Evolutionary conservation across 2,329 filamentous ascomycete genomes (phyloP).

Genomic region (Knufia fluminis): DNA sequence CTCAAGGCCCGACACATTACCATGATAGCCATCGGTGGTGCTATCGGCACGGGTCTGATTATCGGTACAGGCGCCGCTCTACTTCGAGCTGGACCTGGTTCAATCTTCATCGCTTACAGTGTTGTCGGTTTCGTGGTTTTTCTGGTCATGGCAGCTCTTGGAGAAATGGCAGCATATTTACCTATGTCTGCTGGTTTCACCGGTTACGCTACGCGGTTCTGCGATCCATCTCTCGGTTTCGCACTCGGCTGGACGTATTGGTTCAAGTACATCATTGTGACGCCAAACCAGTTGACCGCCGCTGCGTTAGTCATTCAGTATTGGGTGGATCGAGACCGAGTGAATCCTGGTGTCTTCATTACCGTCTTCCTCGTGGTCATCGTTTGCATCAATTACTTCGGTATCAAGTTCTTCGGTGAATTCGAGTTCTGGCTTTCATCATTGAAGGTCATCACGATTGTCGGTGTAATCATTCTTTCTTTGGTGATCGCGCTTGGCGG

Average conservation of each 20-base stretch:
- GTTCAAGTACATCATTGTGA: conserved; percentile 75
- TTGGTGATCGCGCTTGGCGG: conserved; percentile 57
- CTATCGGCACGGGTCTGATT: conserved; percentile 36
- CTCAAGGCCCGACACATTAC: conserved; percentile 34
- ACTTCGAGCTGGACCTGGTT: conserved; percentile 33
- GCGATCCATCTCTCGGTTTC: conserved; percentile 72
- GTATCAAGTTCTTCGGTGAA: conserved; percentile 62
- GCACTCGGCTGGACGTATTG: conserved; percentile 61
- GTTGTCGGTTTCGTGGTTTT: conserved; percentile 54
- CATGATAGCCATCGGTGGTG: conserved; percentile 38
- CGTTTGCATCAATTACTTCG: conserved; percentile 58
- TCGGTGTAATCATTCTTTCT: conserved; percentile 57
- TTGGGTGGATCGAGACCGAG: conserved; percentile 56
- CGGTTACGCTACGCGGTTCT: conserved; percentile 70
- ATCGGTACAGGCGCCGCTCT: conserved; percentile 58
- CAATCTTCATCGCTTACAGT: conserved; percentile 37
- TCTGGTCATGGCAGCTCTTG: conserved; percentile 70
- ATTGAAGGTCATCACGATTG: conserved; percentile 59
- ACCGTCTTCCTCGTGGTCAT: conserved; percentile 56
- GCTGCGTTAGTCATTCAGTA: conserved; percentile 69
- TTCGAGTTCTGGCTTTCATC: conserved; percentile 52
- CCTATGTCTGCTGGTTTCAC: conserved; percentile 71
- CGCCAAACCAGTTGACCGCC: conserved; percentile 76
- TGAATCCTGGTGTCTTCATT: conserved; percentile 75
- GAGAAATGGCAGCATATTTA: conserved; percentile 78